Evolutionary conservation across 108 stramenopile species (phyloP).

Genomic region (Nitzschia palea): DNA sequence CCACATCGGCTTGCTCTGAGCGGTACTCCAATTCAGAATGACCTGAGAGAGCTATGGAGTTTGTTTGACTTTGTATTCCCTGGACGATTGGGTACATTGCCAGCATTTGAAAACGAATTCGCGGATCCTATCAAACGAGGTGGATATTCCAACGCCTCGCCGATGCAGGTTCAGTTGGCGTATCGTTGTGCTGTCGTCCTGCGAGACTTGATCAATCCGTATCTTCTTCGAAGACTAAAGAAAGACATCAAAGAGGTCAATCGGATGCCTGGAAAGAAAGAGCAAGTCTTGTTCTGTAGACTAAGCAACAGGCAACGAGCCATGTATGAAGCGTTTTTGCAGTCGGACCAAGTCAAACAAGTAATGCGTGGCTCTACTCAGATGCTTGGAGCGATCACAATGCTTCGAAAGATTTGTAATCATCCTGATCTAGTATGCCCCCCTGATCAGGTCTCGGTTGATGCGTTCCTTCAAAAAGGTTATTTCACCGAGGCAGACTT

Average conservation of each 20-base stretch:
- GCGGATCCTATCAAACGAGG: slow-evolving; percentile 90
- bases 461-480: slow-evolving; percentile 40
- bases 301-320: slow-evolving; percentile 75
- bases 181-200: slow-evolving; percentile 91
- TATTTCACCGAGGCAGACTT: slow-evolving; percentile 17
- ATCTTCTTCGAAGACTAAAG: slow-evolving; percentile 88
- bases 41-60: slow-evolving; percentile 83
- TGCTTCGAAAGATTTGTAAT: slow-evolving; percentile 95
- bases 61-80: slow-evolving; percentile 97
- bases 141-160: slow-evolving; percentile 92
- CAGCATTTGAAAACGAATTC: slow-evolving; percentile 94
- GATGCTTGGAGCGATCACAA: slow-evolving; percentile 84
- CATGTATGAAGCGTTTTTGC: slow-evolving; percentile 69
- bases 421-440: slow-evolving; percentile 89
- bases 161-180: slow-evolving; percentile 86
- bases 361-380: slow-evolving; percentile 61
- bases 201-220: slow-evolving; percentile 91
- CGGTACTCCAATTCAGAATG: slow-evolving; percentile 96
- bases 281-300: slow-evolving; percentile 94
- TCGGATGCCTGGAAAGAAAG: slow-evolving; percentile 90
- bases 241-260: slow-evolving; percentile 80
- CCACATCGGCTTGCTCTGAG: slow-evolving; percentile 82
- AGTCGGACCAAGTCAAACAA: slow-evolving; percentile 63
- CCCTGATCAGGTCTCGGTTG: slow-evolving; percentile 40
- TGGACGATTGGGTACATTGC: slow-evolving; percentile 93